Evolutionary conservation across 2,329 filamentous ascomycete species (phyloP), one percentile per base, ranked within the genome.

Genomic region (Sporothrix dimorphospora): DNA sequence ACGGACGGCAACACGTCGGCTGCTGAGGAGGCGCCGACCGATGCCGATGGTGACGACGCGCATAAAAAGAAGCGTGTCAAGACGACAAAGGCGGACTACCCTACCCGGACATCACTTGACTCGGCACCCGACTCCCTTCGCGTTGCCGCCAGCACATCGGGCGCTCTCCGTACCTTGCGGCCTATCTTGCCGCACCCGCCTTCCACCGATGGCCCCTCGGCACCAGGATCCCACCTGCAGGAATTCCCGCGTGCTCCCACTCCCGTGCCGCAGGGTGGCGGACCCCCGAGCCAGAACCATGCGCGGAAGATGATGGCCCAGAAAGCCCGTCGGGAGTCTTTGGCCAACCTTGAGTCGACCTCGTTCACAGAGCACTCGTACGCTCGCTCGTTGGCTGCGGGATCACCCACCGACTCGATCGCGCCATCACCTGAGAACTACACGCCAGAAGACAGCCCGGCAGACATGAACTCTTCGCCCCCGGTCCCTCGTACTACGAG

Each of bases 131-230:
- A 96, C 66, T 97, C 93, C 3, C 84, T 98, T 34, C 89, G 94
- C 66, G 94, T 97, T n/a, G 91, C 93, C 73, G 95, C 95, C 63
- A 97, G 94, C 79, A 97, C 93, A 19, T 92, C 94, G 59, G 93
- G 94, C 55, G 97, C 94, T 5, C 86, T 98, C 72, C 92, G 95
- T 57, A 91, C 91, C 65, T 92, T 97, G 80, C 89, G 94, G 59
- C 95, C 95, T 4, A 86, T 93, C 72, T 85, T 87, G 42, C 82
- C 86, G 30, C 84, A 82, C 3, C 67, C 67, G 1, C n/a, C n/a
- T 16, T 21, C 73, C 5, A 82, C 85, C 21, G 74, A 73, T 11
- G 73, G 70, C 9, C 55, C 73, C 4, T 79, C 80, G 4, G 78
- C 83, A 4, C 73, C 78, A 40, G 82, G 81, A 45, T 85, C 80